Evolutionary conservation across 176 grass and related monocot genomes (phyloP).

Genomic region (Thinopyrum elongatum): DNA sequence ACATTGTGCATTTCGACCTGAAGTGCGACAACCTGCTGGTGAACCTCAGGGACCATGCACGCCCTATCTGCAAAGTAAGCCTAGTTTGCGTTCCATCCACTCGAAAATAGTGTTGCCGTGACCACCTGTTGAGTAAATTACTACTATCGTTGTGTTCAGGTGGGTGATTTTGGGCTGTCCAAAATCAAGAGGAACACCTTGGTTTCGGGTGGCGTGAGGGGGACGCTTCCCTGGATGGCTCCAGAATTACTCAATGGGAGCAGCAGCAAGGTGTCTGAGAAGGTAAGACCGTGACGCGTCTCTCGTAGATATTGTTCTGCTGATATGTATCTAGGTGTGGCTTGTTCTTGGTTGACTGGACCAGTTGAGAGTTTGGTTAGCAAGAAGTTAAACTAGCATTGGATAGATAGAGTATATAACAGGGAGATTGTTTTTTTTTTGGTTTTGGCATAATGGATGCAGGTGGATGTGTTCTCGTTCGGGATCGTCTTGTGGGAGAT

Average conservation of each 20-base stretch:
- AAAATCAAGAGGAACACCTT: conserved; percentile 76
- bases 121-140: not conserved
- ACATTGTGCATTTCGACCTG: conserved; percentile 83
- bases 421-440: no score
- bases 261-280: conserved; percentile 65
- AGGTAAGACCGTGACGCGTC: conserved; percentile 11
- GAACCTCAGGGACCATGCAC: conserved; percentile 69
- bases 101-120: not conserved
- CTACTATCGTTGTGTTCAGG: conserved; percentile 35
- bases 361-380: not conserved
- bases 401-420: no score
- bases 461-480: conserved; percentile 85
- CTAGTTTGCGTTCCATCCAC: not conserved
- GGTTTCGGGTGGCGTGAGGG: conserved; percentile 86
- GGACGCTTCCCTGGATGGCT: not conserved
- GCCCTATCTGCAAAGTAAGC: conserved; percentile 80
- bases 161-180: conserved; percentile 54
- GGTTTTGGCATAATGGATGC: not conserved
- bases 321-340: no score
- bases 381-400: not conserved
- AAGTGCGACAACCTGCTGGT: conserved; percentile 91
- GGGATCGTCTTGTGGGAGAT: conserved; percentile 87
- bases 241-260: conserved; percentile 51
- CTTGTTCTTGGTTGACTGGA: no score
- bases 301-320: no score